These are phyloP conservation scores for Stachybotrys chlorohalonatus DNA, from an alignment of 2,329 filamentous ascomycete genomes.

Conservation along the genomic window DNA sequence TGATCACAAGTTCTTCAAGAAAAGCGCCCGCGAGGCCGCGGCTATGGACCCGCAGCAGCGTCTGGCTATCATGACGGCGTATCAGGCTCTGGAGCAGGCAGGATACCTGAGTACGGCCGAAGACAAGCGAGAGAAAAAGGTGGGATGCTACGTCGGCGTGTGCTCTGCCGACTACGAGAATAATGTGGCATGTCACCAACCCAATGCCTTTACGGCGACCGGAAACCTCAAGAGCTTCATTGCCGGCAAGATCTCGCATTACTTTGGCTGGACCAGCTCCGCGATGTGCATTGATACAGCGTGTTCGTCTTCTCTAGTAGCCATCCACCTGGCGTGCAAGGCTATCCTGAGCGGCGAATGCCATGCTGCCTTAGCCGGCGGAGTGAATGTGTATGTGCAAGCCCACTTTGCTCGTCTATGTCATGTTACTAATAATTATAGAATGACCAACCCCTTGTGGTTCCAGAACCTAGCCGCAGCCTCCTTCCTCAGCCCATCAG, in stretches of 20 bases:
- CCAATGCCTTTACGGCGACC: constrained; percentile 26
- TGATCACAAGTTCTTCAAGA: not conserved
- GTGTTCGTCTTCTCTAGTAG: constrained; percentile 26
- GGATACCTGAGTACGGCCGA: not conserved
- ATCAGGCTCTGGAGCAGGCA: not conserved
- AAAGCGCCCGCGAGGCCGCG: not conserved
- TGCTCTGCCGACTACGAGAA: constrained; percentile 26
- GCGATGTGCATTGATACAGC: constrained; percentile 26
- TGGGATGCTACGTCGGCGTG: not conserved
- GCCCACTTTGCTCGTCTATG: too few species aligned
- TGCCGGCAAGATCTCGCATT: constrained; percentile 22
- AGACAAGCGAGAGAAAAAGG: not conserved
- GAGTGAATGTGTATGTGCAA: constrained; percentile 18
- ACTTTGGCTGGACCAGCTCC: constrained; percentile 29
- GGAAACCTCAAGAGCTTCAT: constrained; percentile 24
- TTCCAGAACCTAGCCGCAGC: constrained; percentile 12
- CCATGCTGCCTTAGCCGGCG: constrained; percentile 25
- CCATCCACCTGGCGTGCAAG: constrained; percentile 22
- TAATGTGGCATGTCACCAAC: constrained; percentile 25
- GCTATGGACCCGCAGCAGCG: not conserved
- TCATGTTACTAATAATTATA: too few species aligned
- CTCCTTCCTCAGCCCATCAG: constrained; percentile 16
- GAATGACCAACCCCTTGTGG: constrained; percentile 17
- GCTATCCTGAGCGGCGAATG: constrained; percentile 20
- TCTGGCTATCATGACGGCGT: not conserved